Evolutionary conservation across 805 yeast species (phyloP).

Genomic region (Candida caryicola): DNA sequence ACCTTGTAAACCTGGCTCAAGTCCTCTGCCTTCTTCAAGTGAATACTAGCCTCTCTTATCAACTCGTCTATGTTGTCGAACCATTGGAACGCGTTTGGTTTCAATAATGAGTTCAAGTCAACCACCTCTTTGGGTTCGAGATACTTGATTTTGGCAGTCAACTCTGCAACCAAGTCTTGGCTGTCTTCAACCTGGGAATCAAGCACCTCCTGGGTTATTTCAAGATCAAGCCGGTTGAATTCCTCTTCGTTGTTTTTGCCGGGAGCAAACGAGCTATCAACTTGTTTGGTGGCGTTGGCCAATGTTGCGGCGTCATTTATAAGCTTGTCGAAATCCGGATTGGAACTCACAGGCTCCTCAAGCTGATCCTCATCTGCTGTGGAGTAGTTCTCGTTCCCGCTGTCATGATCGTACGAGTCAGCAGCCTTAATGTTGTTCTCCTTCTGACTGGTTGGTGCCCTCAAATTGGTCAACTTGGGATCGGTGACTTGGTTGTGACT

Average conservation of each 20-base stretch:
- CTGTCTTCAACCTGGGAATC: not conserved
- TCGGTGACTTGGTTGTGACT: not conserved
- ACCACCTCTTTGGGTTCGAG: not conserved
- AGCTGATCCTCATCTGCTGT: slow-evolving; percentile 5
- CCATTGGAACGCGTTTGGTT: not conserved
- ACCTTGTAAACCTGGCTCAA: slow-evolving; percentile 1
- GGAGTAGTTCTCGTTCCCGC: slow-evolving; percentile 3
- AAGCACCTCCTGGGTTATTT: not conserved
- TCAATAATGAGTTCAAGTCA: not conserved
- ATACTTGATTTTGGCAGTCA: not conserved
- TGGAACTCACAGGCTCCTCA: not conserved
- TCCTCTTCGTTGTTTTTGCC: not conserved
- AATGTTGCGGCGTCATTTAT: not conserved
- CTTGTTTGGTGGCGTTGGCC: not conserved
- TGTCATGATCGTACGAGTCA: not conserved
- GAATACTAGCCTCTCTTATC: not conserved
- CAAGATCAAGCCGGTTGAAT: not conserved
- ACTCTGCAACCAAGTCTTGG: not conserved
- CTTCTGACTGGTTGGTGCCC: not conserved
- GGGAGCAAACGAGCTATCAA: not conserved
- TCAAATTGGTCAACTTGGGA: not conserved
- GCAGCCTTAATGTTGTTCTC: not conserved
- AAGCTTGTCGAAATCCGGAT: not conserved
- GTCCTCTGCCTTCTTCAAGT: not conserved
- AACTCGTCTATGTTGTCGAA: not conserved